phyloP scores from a whole-genome alignment of 805 yeast species.

The Ogataea degrootiae region DNA sequence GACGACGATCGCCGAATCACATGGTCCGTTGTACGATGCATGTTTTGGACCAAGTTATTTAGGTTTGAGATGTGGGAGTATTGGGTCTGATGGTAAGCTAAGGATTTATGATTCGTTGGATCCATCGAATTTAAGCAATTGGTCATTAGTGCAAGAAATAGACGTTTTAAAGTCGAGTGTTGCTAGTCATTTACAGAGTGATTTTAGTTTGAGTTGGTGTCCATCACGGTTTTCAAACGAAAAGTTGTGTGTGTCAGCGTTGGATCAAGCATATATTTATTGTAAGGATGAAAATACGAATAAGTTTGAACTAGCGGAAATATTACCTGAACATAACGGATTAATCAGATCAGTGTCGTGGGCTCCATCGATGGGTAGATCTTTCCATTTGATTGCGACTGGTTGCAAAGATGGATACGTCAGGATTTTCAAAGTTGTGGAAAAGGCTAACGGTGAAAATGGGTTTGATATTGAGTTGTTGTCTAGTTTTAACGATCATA shows the following conservation, averaged over 20 bases:
- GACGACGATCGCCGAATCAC: slow-evolving; percentile 77
- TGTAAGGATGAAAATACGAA: slow-evolving; percentile 40
- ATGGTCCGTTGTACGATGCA: slow-evolving; percentile 86
- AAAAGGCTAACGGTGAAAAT: slow-evolving; percentile 23
- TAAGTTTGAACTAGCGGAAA: slow-evolving; percentile 52
- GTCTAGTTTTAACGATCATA: slow-evolving; percentile 29
- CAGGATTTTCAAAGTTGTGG: slow-evolving; percentile 73
- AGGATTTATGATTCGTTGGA: slow-evolving; percentile 85
- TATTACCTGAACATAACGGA: slow-evolving; percentile 80
- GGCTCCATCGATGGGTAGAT: slow-evolving; percentile 96
- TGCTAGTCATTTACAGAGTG: slow-evolving; percentile 76
- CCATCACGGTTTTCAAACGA: slow-evolving; percentile 80
- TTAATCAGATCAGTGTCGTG: slow-evolving; percentile 84
- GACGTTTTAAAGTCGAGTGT: slow-evolving; percentile 65
- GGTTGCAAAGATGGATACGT: slow-evolving; percentile 95
- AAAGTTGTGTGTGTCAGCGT: slow-evolving; percentile 75
- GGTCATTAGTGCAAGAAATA: slow-evolving; percentile 75
- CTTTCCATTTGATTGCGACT: slow-evolving; percentile 84
- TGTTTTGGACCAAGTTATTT: slow-evolving; percentile 82
- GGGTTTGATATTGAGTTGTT: slow-evolving; percentile 21
- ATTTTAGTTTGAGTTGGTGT: slow-evolving; percentile 86
- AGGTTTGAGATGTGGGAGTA: slow-evolving; percentile 77
- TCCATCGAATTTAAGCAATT: slow-evolving; percentile 78
- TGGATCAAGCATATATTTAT: slow-evolving; percentile 85
- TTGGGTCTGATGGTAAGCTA: slow-evolving; percentile 84